Base-by-base conservation (phyloP, 371 early-diverging fungal species). In the Gilbertella persicaria region DNA sequence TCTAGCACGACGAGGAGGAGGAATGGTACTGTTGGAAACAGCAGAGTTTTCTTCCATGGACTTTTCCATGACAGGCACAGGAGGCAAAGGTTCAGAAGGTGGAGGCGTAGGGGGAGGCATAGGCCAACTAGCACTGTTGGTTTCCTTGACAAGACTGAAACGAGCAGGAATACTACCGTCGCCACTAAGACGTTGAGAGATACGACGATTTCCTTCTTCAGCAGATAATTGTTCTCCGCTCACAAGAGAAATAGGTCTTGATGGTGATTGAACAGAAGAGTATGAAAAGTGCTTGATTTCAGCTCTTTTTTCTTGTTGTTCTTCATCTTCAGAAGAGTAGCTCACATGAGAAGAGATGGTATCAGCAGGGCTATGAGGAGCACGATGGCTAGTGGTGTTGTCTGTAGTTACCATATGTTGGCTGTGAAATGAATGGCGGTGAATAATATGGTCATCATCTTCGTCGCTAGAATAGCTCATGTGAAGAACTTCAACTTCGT, bases 61-160 rank as follows among this genome's bases (percentile, higher is more conserved):
- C 30, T 45, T 26, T 25, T 48, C 23, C 3, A 33, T 35, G 29
- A 41, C 28, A 28, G 66, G 68, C 2, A 67, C 50, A 44, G 68
- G 68, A 9, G 68, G 68, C 8, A 67, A 40, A 28, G 68, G 68
- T 16, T 67, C 68, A 25, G 56, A 58, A 13, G 68, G 68, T 37
- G 68, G 68, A 38, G 68, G 68, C 5, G 64, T 64, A 3, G 67
- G 63, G 46, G 64, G 68, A 21, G 61, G 64, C 50, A 67, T 53
- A 19, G 64, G 56, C 64, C 64, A 63, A 25, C 50, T 62, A n/a
- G 58, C 40, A 16, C 37, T 37, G 21, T 38, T 50, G 5, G 40
- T 38, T 29, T 62, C 64, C 16, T 56, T 58, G 39, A 45, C 14
- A 42, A 20, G 14, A 52, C 36, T 39, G 14, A 42, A 50, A n/a